Base-by-base conservation (phyloP, 2,329 filamentous ascomycete genomes). In the Moelleriella libera region DNA sequence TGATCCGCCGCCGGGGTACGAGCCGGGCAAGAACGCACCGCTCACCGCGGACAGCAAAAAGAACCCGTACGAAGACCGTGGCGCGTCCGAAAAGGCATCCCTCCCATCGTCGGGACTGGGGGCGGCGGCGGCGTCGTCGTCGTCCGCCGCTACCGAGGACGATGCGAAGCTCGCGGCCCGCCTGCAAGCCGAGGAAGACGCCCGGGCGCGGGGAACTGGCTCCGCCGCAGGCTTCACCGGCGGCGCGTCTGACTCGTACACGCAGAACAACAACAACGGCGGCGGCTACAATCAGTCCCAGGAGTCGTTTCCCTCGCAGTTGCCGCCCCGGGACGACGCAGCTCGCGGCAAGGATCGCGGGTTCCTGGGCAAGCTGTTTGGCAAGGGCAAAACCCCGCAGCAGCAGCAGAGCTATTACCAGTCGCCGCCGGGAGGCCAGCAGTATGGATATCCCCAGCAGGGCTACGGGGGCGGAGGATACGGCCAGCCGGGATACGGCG, bases 171-270 rank as follows among this genome's bases (percentile, higher is more conserved):
- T 89, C 8, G 88, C 89, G 6, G 75, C 85, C 41, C 77, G 80
- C 58, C 69, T 95, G 41, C 89, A 95, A 62, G 84, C 84, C 43
- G 85, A 95, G 63, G 88, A 95, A 63, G 75, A 94, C 53, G 78
- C 79, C 5, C 76, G 78, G 43, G 73, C 72, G 12, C 60, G 60
- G 52, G 53, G 46, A 45, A 55, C 55, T 46, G 51, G 58, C 30
- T 60, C 64, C 7, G 59, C 66, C 6, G 50, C 60, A 7, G 63
- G 63, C 28, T 65, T 64, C 6, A 63, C 41, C 48, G 58, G 48
- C 48, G 55, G 57, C 44, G 50, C 49, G 39, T 50, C 49, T 30
- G 48, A 49, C 54, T 61, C 49, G 11, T 68, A 56, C 40, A 48
- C 53, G n/a, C 58, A 60, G 48, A 44, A 45, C 28, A 30, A 47